Percentiles rank a stretch among this genome's conserved stretches.
phyloP scores from a whole-genome alignment of 192 early-diverging fungal species.

The Mortierella antarctica region DNA sequence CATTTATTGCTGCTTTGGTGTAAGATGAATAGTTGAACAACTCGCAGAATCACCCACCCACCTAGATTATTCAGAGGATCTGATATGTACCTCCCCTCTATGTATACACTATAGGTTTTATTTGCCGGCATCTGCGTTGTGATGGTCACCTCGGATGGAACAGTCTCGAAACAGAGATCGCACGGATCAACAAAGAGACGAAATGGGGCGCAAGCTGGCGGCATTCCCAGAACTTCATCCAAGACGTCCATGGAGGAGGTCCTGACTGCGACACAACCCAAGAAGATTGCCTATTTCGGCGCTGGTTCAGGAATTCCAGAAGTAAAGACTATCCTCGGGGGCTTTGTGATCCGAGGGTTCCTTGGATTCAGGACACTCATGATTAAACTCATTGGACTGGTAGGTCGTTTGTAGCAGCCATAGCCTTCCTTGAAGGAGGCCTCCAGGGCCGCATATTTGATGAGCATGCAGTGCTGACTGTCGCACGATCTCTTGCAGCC shows the following conservation, averaged over 20 bases:
- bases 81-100: no score
- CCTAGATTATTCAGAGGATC: no score
- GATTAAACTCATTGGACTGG: slow-evolving; percentile 92
- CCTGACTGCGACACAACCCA: slow-evolving; percentile 31
- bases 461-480: not conserved
- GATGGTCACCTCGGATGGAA: slow-evolving; percentile 52
- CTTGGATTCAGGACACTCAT: slow-evolving; percentile 91
- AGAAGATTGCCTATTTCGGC: slow-evolving; percentile 50
- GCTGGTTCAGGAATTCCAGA: slow-evolving; percentile 95
- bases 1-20: slow-evolving; percentile 53
- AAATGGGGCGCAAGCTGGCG: slow-evolving; percentile 51
- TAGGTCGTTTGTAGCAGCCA: slow-evolving; percentile 48
- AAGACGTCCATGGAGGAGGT: slow-evolving; percentile 20
- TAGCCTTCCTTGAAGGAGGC: not conserved
- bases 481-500: slow-evolving; percentile 54
- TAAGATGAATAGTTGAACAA: slow-evolving; percentile 11
- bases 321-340: slow-evolving; percentile 94
- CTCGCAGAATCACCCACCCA: not conserved
- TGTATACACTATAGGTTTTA: slow-evolving; percentile 9
- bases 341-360: slow-evolving; percentile 94
- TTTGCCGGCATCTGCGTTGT: slow-evolving; percentile 50
- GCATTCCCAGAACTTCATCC: slow-evolving; percentile 66
- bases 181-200: slow-evolving; percentile 40
- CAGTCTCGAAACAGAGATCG: slow-evolving; percentile 46
- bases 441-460: not conserved